A percentile compares a stretch with the other conserved stretches of the same genome.
Evolutionary conservation across 192 early-diverging fungal genomes (phyloP).

Genomic region (Backusella westeae): DNA sequence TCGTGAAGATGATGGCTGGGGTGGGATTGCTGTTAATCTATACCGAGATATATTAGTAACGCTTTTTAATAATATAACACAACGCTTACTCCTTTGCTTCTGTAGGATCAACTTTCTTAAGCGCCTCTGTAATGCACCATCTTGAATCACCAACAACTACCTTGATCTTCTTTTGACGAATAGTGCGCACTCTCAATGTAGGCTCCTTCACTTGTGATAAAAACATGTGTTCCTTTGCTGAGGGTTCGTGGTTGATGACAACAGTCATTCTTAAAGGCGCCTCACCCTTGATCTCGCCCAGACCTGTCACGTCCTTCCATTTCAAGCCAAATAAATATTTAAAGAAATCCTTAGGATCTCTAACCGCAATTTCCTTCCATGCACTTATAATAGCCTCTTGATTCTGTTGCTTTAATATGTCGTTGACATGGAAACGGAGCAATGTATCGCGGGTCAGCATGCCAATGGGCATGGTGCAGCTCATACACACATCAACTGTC

Average conservation of each 20-base stretch:
- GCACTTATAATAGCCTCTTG: not conserved
- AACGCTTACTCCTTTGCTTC: slow-evolving; percentile 43
- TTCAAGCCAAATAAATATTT: slow-evolving; percentile 42
- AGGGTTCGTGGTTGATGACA: slow-evolving; percentile 49
- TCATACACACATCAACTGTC: slow-evolving; percentile 36
- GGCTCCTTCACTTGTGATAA: slow-evolving; percentile 56
- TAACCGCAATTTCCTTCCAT: slow-evolving; percentile 4
- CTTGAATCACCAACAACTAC: slow-evolving; percentile 46
- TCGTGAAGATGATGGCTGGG: not conserved
- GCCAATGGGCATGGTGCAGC: slow-evolving; percentile 40
- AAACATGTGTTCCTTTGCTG: slow-evolving; percentile 59
- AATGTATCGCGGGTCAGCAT: slow-evolving; percentile 42
- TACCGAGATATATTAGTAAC: not conserved
- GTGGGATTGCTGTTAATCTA: slow-evolving; percentile 22
- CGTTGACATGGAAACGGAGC: slow-evolving; percentile 23
- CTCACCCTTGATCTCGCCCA: slow-evolving; percentile 32
- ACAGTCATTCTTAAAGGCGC: slow-evolving; percentile 51
- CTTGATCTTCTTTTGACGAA: slow-evolving; percentile 48
- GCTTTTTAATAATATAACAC: not conserved
- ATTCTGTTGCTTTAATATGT: not conserved
- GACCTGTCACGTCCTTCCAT: slow-evolving; percentile 29
- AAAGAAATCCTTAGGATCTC: slow-evolving; percentile 64
- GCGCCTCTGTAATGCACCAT: slow-evolving; percentile 42
- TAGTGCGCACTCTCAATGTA: slow-evolving; percentile 49
- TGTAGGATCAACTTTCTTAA: slow-evolving; percentile 36